Evolutionary conservation across 208 protist genomes (phyloP), one percentile per base, ranked within the genome.

Genomic region (Leishmania aethiopica): DNA sequence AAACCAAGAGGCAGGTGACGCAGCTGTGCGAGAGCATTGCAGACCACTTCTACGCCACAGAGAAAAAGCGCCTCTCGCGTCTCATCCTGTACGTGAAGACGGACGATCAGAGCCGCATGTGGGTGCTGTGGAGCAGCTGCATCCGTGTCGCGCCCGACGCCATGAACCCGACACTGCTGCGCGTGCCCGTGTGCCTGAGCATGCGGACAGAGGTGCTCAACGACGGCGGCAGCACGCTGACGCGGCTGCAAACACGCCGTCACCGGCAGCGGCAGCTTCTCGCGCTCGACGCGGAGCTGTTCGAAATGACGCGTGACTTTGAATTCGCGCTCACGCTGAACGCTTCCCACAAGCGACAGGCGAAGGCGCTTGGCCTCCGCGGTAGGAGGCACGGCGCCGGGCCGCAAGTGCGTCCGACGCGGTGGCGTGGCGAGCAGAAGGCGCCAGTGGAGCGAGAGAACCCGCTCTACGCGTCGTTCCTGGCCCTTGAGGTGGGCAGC

Each of bases 41-140:
- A 19, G 89, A 93, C n/a, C 96, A 98, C 80, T 89, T 98, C 72
- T 91, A 90, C 82, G 84, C 77, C 42, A 96, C 93, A 11, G 96
- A 98, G 80, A 90, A 92, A 49, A 97, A 97, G 85, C 64, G 83
- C 28, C 89, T 98, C 22, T 95, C 95, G 19, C 90, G 96, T 19
- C 87, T 98, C 59, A 90, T 93, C 35, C 59, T 97, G 45, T 94
- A 92, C 85, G 93, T 97, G 74, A 96, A 96, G 84, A 83, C 91
- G 25, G 95, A 97, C 76, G 93, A 96, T 78, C 85, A 90, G 22
- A 92, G 92, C 73, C 72, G 82, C 19, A 82, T 92, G 71, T 97
- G 93, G 92, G 70, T 98, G 79, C 86, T 98, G 45, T 98, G 95
- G 95, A 94, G 88, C 76, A 94, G 88, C 84, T 91, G 88, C 62